Conservation (phyloP, 176 grass and related monocot genomes). For the Paspalum vaginatum region DNA sequence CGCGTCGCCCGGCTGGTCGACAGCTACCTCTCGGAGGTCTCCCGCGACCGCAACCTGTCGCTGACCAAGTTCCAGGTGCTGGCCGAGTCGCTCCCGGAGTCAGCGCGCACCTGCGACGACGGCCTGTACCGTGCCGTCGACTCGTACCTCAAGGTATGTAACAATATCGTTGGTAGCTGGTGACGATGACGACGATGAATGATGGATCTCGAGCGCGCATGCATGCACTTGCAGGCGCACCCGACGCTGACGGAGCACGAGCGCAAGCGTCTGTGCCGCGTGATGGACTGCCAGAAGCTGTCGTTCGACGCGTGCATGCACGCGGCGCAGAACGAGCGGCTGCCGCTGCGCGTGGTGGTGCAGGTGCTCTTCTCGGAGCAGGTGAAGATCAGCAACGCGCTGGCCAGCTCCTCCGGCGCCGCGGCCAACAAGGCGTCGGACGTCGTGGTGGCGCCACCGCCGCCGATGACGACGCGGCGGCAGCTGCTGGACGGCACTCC, state of each 20-base stretch:
- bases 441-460: neutral
- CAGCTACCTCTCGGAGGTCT: slow-evolving; percentile 97
- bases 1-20: slow-evolving; percentile 84
- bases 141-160: slow-evolving; percentile 86
- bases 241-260: slow-evolving; percentile 90
- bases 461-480: slow-evolving; percentile 46
- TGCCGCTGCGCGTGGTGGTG: slow-evolving; percentile 94
- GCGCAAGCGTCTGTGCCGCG: slow-evolving; percentile 83
- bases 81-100: slow-evolving; percentile 88
- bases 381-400: slow-evolving; percentile 92
- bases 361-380: slow-evolving; percentile 99
- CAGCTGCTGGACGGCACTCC: slow-evolving; percentile 94
- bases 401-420: slow-evolving; percentile 50
- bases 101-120: slow-evolving; percentile 83
- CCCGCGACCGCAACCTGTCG: slow-evolving; percentile 84
- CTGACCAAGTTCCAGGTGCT: slow-evolving; percentile 97
- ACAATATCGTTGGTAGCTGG: neutral
- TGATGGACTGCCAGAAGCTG: slow-evolving; percentile 99
- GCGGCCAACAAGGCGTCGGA: neutral
- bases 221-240: slow-evolving; percentile 93
- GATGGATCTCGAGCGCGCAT: too few species aligned
- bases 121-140: slow-evolving; percentile 95
- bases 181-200: too few species aligned
- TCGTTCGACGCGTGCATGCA: slow-evolving; percentile 98
- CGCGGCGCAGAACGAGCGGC: slow-evolving; percentile 93